A percentile compares a stretch with the other conserved stretches of the same genome.
phyloP scores from a whole-genome alignment of 2,329 filamentous ascomycete genomes.

The Albifimbria verrucaria region DNA sequence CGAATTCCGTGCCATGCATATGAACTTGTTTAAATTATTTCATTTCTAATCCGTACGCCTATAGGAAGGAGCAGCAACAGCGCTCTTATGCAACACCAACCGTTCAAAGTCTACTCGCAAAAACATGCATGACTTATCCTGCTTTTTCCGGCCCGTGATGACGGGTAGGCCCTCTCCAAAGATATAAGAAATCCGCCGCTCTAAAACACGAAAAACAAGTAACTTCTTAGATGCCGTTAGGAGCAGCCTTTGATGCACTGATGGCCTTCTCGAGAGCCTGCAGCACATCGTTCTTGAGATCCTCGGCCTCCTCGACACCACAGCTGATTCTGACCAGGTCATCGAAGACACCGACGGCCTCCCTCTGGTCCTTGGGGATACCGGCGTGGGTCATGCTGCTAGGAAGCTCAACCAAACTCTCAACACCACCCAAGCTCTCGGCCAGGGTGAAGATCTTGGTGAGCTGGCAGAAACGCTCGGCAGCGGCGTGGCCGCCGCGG shows the following conservation, averaged over 20 bases:
- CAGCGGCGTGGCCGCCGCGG: conserved; percentile 77
- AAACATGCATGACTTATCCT: neutral
- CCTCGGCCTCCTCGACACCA: conserved; percentile 85
- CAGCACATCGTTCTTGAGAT: conserved; percentile 77
- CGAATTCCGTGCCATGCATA: too few relatives aligned
- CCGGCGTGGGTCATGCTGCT: conserved; percentile 96
- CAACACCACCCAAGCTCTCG: conserved; percentile 87
- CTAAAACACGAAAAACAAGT: conserved; percentile 17
- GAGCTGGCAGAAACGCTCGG: conserved; percentile 86
- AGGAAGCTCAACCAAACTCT: conserved; percentile 87
- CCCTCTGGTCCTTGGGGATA: conserved; percentile 85
- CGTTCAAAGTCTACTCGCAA: neutral
- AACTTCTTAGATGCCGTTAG: conserved; percentile 24
- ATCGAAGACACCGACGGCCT: conserved; percentile 91
- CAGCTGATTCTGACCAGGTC: conserved; percentile 92
- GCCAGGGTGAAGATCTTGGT: conserved; percentile 91
- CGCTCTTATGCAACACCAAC: neutral
- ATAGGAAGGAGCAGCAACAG: neutral
- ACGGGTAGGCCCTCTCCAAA: neutral
- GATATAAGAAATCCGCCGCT: neutral
- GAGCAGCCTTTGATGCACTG: conserved; percentile 20
- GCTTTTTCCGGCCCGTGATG: neutral
- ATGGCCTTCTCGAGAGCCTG: conserved; percentile 79
- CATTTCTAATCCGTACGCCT: neutral
- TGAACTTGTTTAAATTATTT: too few relatives aligned